Evolutionary conservation across 345 rosid species (phyloP).

Genomic region (Raphanus raphanistrum): DNA sequence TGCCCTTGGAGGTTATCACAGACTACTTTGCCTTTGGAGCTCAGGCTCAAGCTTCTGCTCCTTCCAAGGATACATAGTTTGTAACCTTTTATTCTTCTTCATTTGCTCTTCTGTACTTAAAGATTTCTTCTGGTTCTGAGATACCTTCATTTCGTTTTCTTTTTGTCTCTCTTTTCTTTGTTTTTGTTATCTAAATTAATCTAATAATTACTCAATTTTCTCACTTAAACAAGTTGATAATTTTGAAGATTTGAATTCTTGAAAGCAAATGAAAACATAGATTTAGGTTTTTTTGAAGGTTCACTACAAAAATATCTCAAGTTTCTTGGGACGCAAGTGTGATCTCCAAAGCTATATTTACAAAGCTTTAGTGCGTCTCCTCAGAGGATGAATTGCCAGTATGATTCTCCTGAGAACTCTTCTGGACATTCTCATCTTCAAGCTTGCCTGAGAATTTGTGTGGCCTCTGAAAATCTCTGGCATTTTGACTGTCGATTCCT

Average conservation of each 20-base stretch:
- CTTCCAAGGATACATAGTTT: constrained; percentile 30
- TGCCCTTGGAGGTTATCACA: constrained; percentile 97
- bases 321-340: constrained; percentile 24
- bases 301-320: constrained; percentile 10
- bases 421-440: constrained; percentile 33
- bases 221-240: neutral
- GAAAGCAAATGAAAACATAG: neutral
- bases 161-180: constrained; percentile 3
- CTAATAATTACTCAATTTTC: constrained; percentile 26
- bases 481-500: constrained; percentile 58
- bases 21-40: constrained; percentile 97
- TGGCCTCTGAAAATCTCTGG: constrained; percentile 74
- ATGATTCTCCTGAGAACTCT: constrained; percentile 45
- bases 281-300: neutral
- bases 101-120: constrained; percentile 34
- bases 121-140: constrained; percentile 20
- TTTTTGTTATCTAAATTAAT: neutral
- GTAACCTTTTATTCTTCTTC: constrained; percentile 19
- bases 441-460: constrained; percentile 56
- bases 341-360: constrained; percentile 17
- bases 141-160: neutral
- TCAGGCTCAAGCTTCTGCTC: constrained; percentile 29
- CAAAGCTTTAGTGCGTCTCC: constrained; percentile 35
- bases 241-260: neutral
- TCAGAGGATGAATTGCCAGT: constrained; percentile 51